These are phyloP conservation scores for Boletus rubroflammeus DNA, from an alignment of 768 basidiomycete genomes.

Conservation along the genomic window DNA sequence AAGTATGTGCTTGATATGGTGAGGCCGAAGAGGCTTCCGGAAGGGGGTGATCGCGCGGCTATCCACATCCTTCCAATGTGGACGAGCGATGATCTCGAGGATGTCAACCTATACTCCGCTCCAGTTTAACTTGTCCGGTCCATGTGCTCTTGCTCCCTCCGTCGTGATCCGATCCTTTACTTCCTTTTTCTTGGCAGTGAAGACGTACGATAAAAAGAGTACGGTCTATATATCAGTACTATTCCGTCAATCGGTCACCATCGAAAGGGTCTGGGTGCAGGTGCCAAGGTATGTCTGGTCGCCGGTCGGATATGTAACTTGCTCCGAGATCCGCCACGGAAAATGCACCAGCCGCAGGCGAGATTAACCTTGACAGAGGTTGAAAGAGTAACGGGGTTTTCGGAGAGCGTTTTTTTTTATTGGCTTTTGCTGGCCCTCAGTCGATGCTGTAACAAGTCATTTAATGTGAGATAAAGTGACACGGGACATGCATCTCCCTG, in stretches of 20 bases:
- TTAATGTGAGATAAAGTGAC: constrained; percentile 23
- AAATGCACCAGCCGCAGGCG: constrained; percentile 5
- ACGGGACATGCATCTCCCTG: constrained; percentile 5
- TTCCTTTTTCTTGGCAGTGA: constrained; percentile 2
- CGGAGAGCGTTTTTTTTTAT: constrained; percentile 8
- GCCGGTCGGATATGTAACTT: not conserved
- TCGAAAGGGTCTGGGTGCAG: not conserved
- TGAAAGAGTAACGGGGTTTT: constrained; percentile 14
- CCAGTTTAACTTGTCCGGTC: not conserved
- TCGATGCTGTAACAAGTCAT: constrained; percentile 18
- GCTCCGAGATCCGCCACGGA: constrained; percentile 14
- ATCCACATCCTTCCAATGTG: constrained; percentile 23
- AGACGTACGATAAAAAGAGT: not conserved
- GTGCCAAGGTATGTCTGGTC: not conserved
- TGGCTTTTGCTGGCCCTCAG: constrained; percentile 2
- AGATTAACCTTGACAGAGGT: constrained; percentile 26
- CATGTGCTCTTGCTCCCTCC: not conserved
- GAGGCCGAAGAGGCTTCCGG: not conserved
- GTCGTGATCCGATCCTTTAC: constrained; percentile 10
- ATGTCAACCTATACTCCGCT: constrained; percentile 9
- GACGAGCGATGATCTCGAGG: constrained; percentile 10
- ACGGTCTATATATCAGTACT: not conserved
- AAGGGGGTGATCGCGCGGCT: constrained; percentile 16
- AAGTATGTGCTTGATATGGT: not conserved
- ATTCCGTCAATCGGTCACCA: not conserved